phyloP scores from a whole-genome alignment of 805 yeast species.

The Wickerhamiella musiphila region DNA sequence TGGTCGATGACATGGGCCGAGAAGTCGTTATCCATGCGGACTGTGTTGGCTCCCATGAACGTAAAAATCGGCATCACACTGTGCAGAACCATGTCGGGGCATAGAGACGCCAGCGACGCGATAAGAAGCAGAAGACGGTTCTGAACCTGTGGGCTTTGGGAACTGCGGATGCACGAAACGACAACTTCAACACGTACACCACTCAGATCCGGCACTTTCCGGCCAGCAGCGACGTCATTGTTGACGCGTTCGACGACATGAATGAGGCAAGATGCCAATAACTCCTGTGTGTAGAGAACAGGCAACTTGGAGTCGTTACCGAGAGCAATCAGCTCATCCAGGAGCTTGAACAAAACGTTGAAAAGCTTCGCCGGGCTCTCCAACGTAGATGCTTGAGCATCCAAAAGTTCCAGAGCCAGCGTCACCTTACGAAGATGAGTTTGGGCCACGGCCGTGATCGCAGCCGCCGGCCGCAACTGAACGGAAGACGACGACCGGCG shows the following conservation, averaged over 20 bases:
- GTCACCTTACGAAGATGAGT: slow-evolving; percentile 64
- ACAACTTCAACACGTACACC: slow-evolving; percentile 75
- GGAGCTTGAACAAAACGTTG: slow-evolving; percentile 21
- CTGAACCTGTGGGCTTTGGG: slow-evolving; percentile 88
- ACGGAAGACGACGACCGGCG: slow-evolving; percentile 55
- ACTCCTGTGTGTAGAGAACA: slow-evolving; percentile 78
- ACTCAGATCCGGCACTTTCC: slow-evolving; percentile 38
- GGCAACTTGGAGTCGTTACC: slow-evolving; percentile 88
- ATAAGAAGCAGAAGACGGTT: slow-evolving; percentile 71
- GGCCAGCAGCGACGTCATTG: slow-evolving; percentile 2
- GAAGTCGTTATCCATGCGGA: slow-evolving; percentile 92
- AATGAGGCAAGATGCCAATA: slow-evolving; percentile 72
- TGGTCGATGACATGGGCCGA: slow-evolving; percentile 85
- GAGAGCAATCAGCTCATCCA: slow-evolving; percentile 33
- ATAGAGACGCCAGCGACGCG: slow-evolving; percentile 70
- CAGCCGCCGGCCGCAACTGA: slow-evolving; percentile 33
- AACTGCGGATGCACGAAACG: slow-evolving; percentile 77
- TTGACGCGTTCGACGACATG: slow-evolving; percentile 35
- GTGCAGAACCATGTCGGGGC: slow-evolving; percentile 83
- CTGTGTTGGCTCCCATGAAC: slow-evolving; percentile 95
- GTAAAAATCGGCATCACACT: slow-evolving; percentile 99
- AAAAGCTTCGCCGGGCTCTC: slow-evolving; percentile 15
- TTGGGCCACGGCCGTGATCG: slow-evolving; percentile 58
- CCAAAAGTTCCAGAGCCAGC: slow-evolving; percentile 61
- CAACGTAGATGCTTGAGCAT: slow-evolving; percentile 23